Conservation (phyloP, 306 rosid genomes). For the Pyrus betulifolia region DNA sequence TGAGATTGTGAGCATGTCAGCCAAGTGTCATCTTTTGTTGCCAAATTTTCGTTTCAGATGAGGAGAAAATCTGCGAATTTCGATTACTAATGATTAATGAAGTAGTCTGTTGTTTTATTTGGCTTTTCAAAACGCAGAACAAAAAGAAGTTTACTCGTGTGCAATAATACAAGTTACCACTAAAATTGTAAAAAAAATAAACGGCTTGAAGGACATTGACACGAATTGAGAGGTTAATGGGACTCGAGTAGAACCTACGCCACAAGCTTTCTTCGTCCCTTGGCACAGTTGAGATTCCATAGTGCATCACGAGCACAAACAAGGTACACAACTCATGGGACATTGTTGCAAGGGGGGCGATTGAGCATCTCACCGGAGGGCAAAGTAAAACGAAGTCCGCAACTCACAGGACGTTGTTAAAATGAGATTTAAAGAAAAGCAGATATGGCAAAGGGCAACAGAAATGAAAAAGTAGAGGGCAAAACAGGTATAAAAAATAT, state of each 20-base stretch:
- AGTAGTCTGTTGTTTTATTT: too few relatives aligned
- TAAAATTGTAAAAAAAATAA: too few relatives aligned
- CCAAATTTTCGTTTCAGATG: too few relatives aligned
- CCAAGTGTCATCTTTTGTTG: not conserved
- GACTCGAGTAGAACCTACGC: too few relatives aligned
- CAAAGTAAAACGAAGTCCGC: not conserved
- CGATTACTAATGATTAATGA: too few relatives aligned
- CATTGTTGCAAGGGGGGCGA: not conserved
- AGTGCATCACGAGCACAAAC: not conserved
- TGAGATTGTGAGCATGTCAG: not conserved
- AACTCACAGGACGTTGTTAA: not conserved
- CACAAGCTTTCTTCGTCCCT: not conserved
- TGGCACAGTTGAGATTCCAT: not conserved
- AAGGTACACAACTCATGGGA: not conserved
- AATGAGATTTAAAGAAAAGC: not conserved
- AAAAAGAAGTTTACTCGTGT: too few relatives aligned
- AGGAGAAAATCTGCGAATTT: too few relatives aligned
- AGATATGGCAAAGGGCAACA: not conserved
- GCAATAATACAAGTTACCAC: too few relatives aligned
- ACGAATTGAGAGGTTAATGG: too few relatives aligned
- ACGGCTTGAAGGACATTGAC: not conserved
- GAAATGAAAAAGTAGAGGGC: not conserved
- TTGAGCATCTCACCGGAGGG: not conserved
- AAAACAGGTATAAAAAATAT: not conserved
- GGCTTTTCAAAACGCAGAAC: too few relatives aligned